Base-by-base conservation (phyloP, 345 rosid genomes). In the Carallia brachiata region DNA sequence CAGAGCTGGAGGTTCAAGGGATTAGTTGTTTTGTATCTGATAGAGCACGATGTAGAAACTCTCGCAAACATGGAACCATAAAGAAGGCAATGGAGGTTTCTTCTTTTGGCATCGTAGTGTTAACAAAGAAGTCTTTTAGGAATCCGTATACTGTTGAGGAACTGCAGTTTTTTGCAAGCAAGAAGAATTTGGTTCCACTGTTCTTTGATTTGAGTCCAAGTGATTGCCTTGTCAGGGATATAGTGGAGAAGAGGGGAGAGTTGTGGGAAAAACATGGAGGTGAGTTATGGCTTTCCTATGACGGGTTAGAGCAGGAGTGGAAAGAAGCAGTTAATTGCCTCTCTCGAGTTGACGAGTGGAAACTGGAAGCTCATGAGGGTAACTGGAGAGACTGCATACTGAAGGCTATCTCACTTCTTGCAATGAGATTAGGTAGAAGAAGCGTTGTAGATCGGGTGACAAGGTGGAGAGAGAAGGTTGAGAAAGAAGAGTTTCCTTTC, bases 201-300 rank as follows among this genome's bases (percentile, higher is more conserved):
- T 95, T 83, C 80, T 92, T 92, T 72, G 99, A 90, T 77, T 65
- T 92, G 40, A 79, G 84, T 73, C 94, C 89, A 1, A 83, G 83
- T 19, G 98, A 92, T 60, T 95, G 98, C 76, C 96, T 92, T 63
- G 97, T 95, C 54, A 81, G 98, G 74, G 99, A 95, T 75, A 89
- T 95, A 56, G 90, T 95, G 47, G 99, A 95, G 74, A 95, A 84
- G 84, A 80, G 96, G 75, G 99, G 98, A 34, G 98, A 90, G 63
- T 71, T 91, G 70, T 95, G 99, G 99, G 97, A 89, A 80, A 89
- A 89, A 77, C 85, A 88, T 34, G 97, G 97, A 40, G 99, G 97
- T 6, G 97, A 91, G 63, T 56, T 92, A 5, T 91, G 97, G 97
- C 76, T 80, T 82, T 71, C 82, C 34, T 95, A 92, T 36, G 97